Evolutionary conservation across 2,329 filamentous ascomycete species (phyloP), one percentile per base, ranked within the genome.

Genomic region (Didymellaceae sp.): DNA sequence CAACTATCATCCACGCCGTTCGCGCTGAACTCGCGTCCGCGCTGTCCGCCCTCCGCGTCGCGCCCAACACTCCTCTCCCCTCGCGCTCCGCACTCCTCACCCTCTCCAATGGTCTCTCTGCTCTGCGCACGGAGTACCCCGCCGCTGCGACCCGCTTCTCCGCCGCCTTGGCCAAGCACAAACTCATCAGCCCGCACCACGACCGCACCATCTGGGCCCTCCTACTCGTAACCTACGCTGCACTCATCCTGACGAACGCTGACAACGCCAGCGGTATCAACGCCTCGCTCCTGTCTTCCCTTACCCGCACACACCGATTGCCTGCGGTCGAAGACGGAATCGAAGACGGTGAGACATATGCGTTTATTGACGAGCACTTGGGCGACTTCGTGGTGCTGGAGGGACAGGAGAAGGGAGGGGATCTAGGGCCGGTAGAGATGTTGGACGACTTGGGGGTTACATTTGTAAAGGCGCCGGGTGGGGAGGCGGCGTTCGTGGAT

Each of bases 1-100:
- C 63, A 2, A 59, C 47, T 2, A 63, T 70, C 41, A 58, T 72
- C 16, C 57, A 68, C 31, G 47, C 56, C 6, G 58, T 69, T 4
- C 55, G 58, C 5, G 11, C 21, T 6, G 63, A 70, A 43, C 63
- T 70, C 8, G 34, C 61, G 21, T 48, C 50, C 17, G 56, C 55
- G 1, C 28, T 66, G 25, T 14, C 47, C 18, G 44, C 37, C 5
- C 26, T 60, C 13, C 47, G 47, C 11, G 10, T 43, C 17, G 21
- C 55, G 2, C 25, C 34, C 10, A 33, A 33, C 6, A 26, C 47
- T 5, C 1, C 52, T 6, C 49, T 52, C 1, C 49, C 53, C 1
- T 21, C 14, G n/a, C 42, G 30, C 18, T 40, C 52, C 13, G 24
- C 39, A 16, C 54, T 68, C 11, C 56, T 63, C 5, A 55, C 53